Percentiles rank a stretch among this genome's conserved stretches.
Conservation (phyloP, 1,284 basidiomycete species). For the Leccinum solheimii region DNA sequence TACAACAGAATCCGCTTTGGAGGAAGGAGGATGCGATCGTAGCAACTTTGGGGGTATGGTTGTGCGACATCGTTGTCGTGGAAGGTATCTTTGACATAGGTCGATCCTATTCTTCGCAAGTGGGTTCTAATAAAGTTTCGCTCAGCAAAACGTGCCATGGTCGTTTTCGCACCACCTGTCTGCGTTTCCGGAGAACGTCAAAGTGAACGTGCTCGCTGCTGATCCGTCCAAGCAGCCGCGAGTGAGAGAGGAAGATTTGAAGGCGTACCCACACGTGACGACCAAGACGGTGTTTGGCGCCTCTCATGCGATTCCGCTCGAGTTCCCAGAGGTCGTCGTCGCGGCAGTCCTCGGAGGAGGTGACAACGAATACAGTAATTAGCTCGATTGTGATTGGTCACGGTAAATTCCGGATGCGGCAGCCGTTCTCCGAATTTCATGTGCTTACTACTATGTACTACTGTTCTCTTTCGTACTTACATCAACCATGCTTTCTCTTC, state of each 20-base stretch:
- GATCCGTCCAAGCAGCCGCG: slow-evolving; percentile 15
- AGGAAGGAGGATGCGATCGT: slow-evolving; percentile 2
- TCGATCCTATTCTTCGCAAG: background rate
- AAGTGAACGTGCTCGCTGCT: slow-evolving; percentile 15
- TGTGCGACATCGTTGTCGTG: slow-evolving; percentile 5
- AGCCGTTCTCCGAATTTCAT: slow-evolving; percentile 21
- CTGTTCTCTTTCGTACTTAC: background rate
- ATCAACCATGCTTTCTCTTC: slow-evolving; percentile 14
- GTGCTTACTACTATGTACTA: background rate
- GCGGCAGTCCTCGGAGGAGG: slow-evolving; percentile 11
- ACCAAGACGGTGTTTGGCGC: slow-evolving; percentile 11
- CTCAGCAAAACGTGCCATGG: slow-evolving; percentile 24
- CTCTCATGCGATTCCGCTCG: slow-evolving; percentile 12
- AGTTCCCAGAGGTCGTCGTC: slow-evolving; percentile 15
- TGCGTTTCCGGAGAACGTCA: slow-evolving; percentile 15
- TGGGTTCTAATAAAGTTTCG: background rate
- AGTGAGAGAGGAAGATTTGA: slow-evolving; percentile 12
- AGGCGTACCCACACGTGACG: slow-evolving; percentile 11
- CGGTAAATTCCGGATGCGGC: slow-evolving; percentile 17
- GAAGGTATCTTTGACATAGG: slow-evolving; percentile 12
- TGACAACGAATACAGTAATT: background rate
- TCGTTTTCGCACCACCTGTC: slow-evolving; percentile 11
- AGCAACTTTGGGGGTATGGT: background rate
- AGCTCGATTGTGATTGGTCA: slow-evolving; percentile 21
- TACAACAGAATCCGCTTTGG: background rate